Conservation (phyloP, 495 filamentous ascomycete genomes). For the Penicillium odoratum region DNA sequence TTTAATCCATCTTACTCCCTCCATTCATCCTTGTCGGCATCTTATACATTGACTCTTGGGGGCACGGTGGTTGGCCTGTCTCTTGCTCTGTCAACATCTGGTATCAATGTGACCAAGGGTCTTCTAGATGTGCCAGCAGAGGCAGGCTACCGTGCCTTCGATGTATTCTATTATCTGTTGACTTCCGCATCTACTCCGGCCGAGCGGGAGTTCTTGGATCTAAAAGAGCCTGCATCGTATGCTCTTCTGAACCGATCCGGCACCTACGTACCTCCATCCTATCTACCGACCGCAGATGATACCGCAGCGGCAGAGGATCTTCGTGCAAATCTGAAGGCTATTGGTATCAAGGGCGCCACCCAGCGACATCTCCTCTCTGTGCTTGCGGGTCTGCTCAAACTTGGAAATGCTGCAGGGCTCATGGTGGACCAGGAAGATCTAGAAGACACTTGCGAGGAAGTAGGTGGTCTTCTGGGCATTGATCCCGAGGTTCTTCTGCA, state of each 20-base stretch:
- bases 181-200: conserved; percentile 86
- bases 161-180: conserved; percentile 96
- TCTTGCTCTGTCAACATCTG: conserved; percentile 79
- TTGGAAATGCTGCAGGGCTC: conserved; percentile 86
- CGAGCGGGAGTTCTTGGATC: conserved; percentile 85
- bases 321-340: conserved; percentile 73
- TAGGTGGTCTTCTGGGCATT: conserved; percentile 78
- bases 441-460: conserved; percentile 87
- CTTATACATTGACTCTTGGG: conserved; percentile 75
- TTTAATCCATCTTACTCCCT: conserved; percentile 83
- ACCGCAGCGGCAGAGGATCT: conserved; percentile 92
- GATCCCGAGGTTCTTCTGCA: conserved; percentile 80
- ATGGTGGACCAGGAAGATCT: conserved; percentile 82
- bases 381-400: conserved; percentile 83
- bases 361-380: conserved; percentile 79
- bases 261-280: conserved; percentile 85
- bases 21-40: conserved; percentile 77
- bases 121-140: conserved; percentile 79
- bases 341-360: conserved; percentile 86
- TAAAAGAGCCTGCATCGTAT: conserved; percentile 79
- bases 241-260: conserved; percentile 74
- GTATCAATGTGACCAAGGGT: conserved; percentile 80
- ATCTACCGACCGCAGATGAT: conserved; percentile 92
- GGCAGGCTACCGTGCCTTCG: conserved; percentile 87
- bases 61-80: conserved; percentile 75